Percentiles rank a stretch among this genome's conserved stretches.
Conservation (phyloP, 352 stramenopile species). For the Pythium dissotocum region DNA sequence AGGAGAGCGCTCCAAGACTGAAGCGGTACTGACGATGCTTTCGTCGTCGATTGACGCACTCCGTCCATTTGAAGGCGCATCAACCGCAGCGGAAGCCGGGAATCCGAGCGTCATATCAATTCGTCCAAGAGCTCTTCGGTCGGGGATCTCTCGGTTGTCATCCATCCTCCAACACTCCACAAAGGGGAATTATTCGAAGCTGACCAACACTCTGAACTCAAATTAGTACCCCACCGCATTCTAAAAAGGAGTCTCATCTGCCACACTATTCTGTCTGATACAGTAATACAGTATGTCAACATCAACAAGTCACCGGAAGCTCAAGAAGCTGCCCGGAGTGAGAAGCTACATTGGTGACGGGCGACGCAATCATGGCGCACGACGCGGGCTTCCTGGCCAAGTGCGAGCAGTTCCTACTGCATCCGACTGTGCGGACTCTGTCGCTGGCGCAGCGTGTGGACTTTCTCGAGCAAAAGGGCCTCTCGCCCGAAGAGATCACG, state of each 20-base stretch:
- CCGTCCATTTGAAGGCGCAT: neutral
- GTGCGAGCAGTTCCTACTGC: constrained; percentile 70
- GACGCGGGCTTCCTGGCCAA: constrained; percentile 45
- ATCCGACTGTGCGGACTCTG: constrained; percentile 58
- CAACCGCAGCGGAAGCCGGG: neutral
- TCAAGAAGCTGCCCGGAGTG: neutral
- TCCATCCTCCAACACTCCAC: neutral
- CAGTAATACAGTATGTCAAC: neutral
- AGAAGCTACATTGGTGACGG: neutral
- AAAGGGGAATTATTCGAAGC: constrained; percentile 8
- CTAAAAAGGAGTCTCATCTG: neutral
- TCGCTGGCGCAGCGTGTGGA: constrained; percentile 72
- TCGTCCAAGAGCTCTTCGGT: neutral
- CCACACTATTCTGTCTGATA: neutral
- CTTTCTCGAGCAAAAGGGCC: constrained; percentile 72
- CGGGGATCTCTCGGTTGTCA: neutral
- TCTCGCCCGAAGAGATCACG: constrained; percentile 70
- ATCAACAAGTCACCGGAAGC: neutral
- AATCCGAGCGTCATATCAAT: neutral
- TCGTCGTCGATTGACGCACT: neutral
- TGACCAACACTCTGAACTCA: neutral
- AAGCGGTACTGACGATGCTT: neutral
- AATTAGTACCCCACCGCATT: constrained; percentile 3
- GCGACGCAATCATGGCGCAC: constrained; percentile 7
- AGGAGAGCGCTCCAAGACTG: neutral